Evolutionary conservation across 805 yeast species (phyloP), one percentile per base, ranked within the genome.

Genomic region (Kuraishia floccosa): DNA sequence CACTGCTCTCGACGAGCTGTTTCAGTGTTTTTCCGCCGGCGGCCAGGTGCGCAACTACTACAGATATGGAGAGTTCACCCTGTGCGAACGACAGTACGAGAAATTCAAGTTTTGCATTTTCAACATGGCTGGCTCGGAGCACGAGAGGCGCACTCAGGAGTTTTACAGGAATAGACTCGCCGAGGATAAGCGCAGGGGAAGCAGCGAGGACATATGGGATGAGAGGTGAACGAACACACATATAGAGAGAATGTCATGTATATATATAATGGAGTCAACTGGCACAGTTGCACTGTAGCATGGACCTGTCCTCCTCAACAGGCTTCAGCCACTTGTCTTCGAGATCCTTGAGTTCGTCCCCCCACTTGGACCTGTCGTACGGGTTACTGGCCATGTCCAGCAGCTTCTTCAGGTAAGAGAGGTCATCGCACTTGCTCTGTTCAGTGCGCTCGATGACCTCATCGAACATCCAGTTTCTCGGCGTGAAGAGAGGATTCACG

Each of bases 201-300:
- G 80, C 41, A 74, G 89, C 31, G 95, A 87, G 49, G 89, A 82
- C 46, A 64, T 89, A 6, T 89, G 97, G 97, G 71, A 68, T 32
- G 47, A 53, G 28, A 49, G 76, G 9, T 24, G 25, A 15, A n/a
- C n/a, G n/a, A n/a, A n/a, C n/a, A n/a, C n/a, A n/a, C n/a, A n/a
- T n/a, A n/a, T n/a, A n/a, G n/a, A n/a, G n/a, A n/a, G n/a, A n/a
- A n/a, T 24, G 27, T 23, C 13, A 15, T 23, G 13, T 23, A 8
- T 23, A 23, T 5, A 12, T 12, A 8, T 23, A 23, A 23, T 23
- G 25, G 13, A 13, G 25, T 30, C 22, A 55, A 37, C 58, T 53
- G 9, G 84, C 71, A 49, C 96, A 86, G 28, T 86, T 72, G 46
- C 89, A 79, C 46, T 76, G 86, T 25, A 65, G 52, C 78, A 81